Conservation (phyloP, 768 basidiomycete genomes). For the Cyathus striatus region DNA sequence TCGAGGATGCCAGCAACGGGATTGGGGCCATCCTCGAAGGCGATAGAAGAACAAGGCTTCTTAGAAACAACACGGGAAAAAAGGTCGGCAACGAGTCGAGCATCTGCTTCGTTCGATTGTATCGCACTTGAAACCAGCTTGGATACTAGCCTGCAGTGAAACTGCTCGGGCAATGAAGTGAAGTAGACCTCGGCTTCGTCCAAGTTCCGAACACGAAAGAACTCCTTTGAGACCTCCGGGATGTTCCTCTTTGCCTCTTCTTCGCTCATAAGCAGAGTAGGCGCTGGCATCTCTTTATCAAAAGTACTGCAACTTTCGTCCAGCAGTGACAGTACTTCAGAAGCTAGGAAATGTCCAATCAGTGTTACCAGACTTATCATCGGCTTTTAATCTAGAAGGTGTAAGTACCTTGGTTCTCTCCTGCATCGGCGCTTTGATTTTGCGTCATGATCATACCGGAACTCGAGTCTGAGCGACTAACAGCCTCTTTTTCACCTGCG, state of each 20-base stretch:
- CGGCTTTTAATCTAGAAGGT: constrained; percentile 11
- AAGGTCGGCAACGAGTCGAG: constrained; percentile 70
- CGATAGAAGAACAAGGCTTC: constrained; percentile 48
- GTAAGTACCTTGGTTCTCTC: constrained; percentile 50
- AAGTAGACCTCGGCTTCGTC: constrained; percentile 90
- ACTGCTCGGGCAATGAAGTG: constrained; percentile 57
- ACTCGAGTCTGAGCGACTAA: constrained; percentile 75
- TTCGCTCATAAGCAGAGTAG: constrained; percentile 50
- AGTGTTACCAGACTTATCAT: neutral
- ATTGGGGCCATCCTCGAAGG: constrained; percentile 73
- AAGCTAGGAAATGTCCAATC: constrained; percentile 16
- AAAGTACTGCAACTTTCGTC: constrained; percentile 61
- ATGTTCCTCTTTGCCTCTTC: constrained; percentile 72
- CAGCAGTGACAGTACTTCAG: constrained; percentile 44
- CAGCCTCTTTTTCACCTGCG: constrained; percentile 58
- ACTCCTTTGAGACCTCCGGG: constrained; percentile 79
- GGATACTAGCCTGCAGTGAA: constrained; percentile 65
- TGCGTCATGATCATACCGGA: constrained; percentile 90
- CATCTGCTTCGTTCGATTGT: constrained; percentile 79
- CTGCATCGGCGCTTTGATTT: constrained; percentile 54
- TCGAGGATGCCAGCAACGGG: constrained; percentile 73
- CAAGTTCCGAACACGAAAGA: constrained; percentile 78
- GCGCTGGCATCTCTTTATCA: constrained; percentile 39
- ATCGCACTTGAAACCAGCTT: constrained; percentile 70
- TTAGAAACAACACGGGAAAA: constrained; percentile 61